Evolutionary conservation across 495 filamentous ascomycete genomes (phyloP).

Genomic region (Sphaerosporella brunnea): DNA sequence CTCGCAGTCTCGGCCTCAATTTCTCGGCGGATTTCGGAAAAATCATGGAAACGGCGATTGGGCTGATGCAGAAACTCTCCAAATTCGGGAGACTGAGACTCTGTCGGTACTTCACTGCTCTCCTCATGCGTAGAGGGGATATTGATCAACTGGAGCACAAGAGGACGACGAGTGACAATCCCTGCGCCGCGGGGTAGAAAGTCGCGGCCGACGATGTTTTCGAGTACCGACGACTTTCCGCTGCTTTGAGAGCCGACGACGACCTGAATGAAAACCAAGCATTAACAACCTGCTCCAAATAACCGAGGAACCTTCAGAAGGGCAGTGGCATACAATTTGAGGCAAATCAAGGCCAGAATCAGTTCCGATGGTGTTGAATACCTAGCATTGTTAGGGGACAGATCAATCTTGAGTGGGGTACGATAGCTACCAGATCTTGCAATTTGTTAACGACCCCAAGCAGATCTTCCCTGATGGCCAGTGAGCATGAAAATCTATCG

Average conservation of each 20-base stretch:
- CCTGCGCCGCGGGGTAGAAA: conserved; percentile 92
- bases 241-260: conserved; percentile 97
- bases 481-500: conserved; percentile 1
- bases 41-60: conserved; percentile 78
- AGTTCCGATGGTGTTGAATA: conserved; percentile 98
- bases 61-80: conserved; percentile 94
- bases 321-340: conserved; percentile 74
- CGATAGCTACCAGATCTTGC: conserved; percentile 54
- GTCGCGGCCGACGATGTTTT: conserved; percentile 96
- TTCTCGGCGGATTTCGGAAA: conserved; percentile 79
- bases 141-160: conserved; percentile 97
- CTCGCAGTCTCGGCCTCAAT: conserved; percentile 93
- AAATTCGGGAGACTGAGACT: conserved; percentile 59
- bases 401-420: background rate
- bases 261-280: conserved; percentile 40
- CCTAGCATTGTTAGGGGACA: conserved; percentile 13
- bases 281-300: conserved; percentile 13
- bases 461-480: conserved; percentile 58
- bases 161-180: conserved; percentile 82
- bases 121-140: conserved; percentile 41
- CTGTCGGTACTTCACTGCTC: conserved; percentile 27
- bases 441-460: conserved; percentile 87
- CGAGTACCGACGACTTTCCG: conserved; percentile 96
- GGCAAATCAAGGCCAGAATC: conserved; percentile 83
- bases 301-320: conserved; percentile 14